Evolutionary conservation across 1,139 yeast genomes (phyloP), one percentile per base, ranked within the genome.

Genomic region (Torulaspora globosa): DNA sequence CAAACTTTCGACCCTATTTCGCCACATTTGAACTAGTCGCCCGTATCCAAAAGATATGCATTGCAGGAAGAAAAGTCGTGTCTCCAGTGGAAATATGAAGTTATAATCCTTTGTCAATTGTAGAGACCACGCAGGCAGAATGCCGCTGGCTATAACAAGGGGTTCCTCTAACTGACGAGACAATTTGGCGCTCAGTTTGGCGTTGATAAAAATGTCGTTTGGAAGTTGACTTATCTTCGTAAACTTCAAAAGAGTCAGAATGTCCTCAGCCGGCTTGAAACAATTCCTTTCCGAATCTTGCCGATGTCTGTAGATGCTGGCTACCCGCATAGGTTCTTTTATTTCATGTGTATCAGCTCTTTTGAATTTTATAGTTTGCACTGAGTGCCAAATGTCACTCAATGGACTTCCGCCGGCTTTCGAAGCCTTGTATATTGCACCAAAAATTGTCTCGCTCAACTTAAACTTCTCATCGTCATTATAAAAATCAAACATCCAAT

Each of bases 31-130:
- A 52, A 92, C 84, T 41, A 87, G 71, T 49, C 97, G 74, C 1
- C 95, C 87, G 63, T 86, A 84, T 0, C 97, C 97, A 71, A 87
- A 90, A 0, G 97, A 89, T 0, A 96, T 87, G 4, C 92, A 82
- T 56, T 86, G 94, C 48, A 92, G 68, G 59, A 87, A 89, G 54
- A 80, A 78, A 38, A 85, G 73, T 50, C 97, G 74, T 0, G 94
- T 80, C 49, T 84, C 95, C 46, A 90, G 70, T 0, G 97, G 97
- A 61, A 87, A 88, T 43, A 92, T 65, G 58, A 90, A 92, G 9
- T 96, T 88, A 58, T 76, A 89, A 21, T 79, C 74, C 44, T 83
- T 74, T 0, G 95, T 82, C 11, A 88, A 69, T 51, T 79, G 77
- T 30, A 85, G 76, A 28, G 85, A 76, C 98, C 98, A 92, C 7